Evolutionary conservation across 352 stramenopile genomes (phyloP).

Genomic region (Blastocystis sp.): DNA sequence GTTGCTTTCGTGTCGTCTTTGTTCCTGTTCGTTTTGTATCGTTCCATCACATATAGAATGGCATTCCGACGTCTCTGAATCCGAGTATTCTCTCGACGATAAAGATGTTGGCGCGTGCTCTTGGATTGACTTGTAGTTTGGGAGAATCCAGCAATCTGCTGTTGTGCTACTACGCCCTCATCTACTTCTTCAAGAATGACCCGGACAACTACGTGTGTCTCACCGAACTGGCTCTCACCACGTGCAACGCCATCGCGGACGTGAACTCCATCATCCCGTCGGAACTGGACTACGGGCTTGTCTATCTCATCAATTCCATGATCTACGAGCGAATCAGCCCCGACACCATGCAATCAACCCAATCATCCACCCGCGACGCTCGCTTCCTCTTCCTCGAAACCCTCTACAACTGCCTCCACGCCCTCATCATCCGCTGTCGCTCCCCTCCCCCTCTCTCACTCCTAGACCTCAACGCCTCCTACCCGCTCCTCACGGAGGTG

Average conservation of each 20-base stretch:
- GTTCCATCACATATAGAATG: not conserved
- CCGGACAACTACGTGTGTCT: slow-evolving; percentile 12
- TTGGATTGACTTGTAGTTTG: not conserved
- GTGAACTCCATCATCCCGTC: slow-evolving; percentile 18
- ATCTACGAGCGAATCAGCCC: not conserved
- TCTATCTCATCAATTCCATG: slow-evolving; percentile 26
- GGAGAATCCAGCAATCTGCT: not conserved
- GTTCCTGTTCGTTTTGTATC: not conserved
- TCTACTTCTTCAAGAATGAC: slow-evolving; percentile 34
- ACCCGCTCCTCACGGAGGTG: not conserved
- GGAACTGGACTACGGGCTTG: slow-evolving; percentile 1
- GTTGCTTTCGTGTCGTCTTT: slow-evolving; percentile 15
- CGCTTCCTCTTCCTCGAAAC: slow-evolving; percentile 35
- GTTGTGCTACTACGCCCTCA: slow-evolving; percentile 16
- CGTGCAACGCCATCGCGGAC: not conserved
- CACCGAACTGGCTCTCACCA: slow-evolving; percentile 43
- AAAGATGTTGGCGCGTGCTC: not conserved
- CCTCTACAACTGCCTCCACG: slow-evolving; percentile 36
- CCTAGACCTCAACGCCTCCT: slow-evolving; percentile 5
- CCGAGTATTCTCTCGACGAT: slow-evolving; percentile 22
- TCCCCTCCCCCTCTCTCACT: not conserved
- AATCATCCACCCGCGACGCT: not conserved
- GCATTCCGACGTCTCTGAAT: not conserved
- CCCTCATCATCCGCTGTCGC: slow-evolving; percentile 22
- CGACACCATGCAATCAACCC: slow-evolving; percentile 5